Conservation (phyloP, 306 rosid genomes). For the Arachis stenosperma region DNA sequence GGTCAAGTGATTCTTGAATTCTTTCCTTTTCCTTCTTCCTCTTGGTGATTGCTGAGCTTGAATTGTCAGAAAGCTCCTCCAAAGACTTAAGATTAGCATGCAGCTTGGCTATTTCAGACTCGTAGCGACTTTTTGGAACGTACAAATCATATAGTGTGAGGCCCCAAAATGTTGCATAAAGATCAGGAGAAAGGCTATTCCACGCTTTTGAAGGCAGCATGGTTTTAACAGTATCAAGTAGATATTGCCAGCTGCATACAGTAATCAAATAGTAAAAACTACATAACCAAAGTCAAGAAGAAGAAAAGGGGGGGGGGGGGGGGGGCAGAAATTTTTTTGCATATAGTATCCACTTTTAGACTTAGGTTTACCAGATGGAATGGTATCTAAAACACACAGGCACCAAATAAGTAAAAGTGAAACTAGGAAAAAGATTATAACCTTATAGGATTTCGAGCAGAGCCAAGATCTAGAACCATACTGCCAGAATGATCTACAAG, state of each 20-base stretch:
- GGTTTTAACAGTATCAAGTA: conserved; percentile 75
- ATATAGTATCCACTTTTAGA: conserved; percentile 19
- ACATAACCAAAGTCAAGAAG: not conserved
- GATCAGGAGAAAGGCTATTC: conserved; percentile 99
- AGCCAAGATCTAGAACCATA: conserved; percentile 76
- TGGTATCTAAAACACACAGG: conserved; percentile 22
- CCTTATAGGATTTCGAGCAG: conserved; percentile 64
- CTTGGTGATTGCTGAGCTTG: conserved; percentile 92
- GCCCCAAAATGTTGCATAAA: conserved; percentile 96
- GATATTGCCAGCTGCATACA: conserved; percentile 80
- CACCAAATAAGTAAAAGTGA: not conserved
- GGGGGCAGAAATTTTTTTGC: conserved; percentile 11
- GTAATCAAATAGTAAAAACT: conserved; percentile 21
- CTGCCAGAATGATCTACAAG: conserved; percentile 50
- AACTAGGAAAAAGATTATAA: conserved; percentile 31
- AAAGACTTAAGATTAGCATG: conserved; percentile 86
- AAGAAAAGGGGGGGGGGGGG: no score
- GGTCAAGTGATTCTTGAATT: conserved; percentile 95
- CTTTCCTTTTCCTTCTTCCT: conserved; percentile 99
- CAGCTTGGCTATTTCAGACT: conserved; percentile 86
- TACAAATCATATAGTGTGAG: conserved; percentile 94
- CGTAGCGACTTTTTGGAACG: conserved; percentile 89
- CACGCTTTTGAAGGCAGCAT: conserved; percentile 97
- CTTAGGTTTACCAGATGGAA: conserved; percentile 23
- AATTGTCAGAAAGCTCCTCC: conserved; percentile 96